phyloP scores from a whole-genome alignment of 1,139 yeast genomes.

The Yamadazyma pseudoaaseri region DNA sequence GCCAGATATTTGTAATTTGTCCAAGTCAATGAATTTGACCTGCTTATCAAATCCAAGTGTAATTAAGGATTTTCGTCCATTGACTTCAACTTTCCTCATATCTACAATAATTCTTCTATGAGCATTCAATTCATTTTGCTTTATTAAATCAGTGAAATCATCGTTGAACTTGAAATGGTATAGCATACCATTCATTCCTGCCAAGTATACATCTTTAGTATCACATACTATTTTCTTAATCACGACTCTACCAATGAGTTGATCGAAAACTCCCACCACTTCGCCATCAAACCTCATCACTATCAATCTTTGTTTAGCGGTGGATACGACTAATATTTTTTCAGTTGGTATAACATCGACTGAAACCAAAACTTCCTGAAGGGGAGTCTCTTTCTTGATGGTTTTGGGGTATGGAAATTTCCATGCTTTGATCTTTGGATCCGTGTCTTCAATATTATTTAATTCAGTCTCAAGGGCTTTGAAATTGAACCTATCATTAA shows the following conservation, averaged over 20 bases:
- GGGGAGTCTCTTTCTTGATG: conserved; percentile 23
- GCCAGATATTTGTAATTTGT: conserved; percentile 21
- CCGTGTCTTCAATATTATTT: conserved; percentile 12
- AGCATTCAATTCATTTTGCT: conserved; percentile 18
- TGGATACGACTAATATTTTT: conserved; percentile 19
- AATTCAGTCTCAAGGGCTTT: conserved; percentile 17
- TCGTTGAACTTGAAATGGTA: conserved; percentile 14
- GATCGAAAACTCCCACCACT: conserved; percentile 10
- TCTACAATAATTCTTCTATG: conserved; percentile 37
- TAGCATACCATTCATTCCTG: conserved; percentile 41
- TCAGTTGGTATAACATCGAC: conserved; percentile 10
- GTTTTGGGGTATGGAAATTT: conserved; percentile 32
- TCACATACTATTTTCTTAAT: conserved; percentile 30
- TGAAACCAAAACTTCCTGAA: conserved; percentile 15
- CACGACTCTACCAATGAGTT: conserved; percentile 23
- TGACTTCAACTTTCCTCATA: conserved; percentile 19
- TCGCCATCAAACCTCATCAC: conserved; percentile 18
- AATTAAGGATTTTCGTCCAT: conserved; percentile 35
- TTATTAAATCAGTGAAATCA: conserved; percentile 6
- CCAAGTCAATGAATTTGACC: conserved; percentile 26
- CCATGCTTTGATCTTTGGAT: conserved; percentile 24
- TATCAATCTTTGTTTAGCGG: conserved; percentile 26
- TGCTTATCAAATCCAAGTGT: conserved; percentile 67
- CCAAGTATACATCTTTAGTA: conserved; percentile 21
- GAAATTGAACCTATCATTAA: conserved; percentile 49